Base-by-base conservation (phyloP, 1,284 basidiomycete genomes). In the Trametes pubescens region DNA sequence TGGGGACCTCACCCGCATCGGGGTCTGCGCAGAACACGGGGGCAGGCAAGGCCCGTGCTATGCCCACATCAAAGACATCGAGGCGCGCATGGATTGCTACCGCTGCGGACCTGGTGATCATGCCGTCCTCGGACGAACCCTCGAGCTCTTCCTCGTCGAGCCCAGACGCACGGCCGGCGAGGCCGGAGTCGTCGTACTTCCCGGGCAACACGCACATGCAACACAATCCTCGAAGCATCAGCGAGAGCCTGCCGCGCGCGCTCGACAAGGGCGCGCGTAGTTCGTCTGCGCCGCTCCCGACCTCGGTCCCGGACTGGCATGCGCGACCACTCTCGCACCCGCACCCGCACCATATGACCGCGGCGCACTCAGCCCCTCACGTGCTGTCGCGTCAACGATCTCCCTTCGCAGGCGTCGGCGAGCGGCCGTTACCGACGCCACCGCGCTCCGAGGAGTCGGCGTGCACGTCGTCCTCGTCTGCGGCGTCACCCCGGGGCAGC, bases 391-490 rank as follows among this genome's bases (percentile, higher is more conserved):
- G 60, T 6, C 51, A 59, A 18, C 61, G 57, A 24, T 57, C 52
- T 22, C 40, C 59, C 11, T 44, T 52, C 5, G 40, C 40, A 8
- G 34, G 14, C 11, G n/a, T 16, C 24, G n/a, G 34, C 8, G 18
- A 22, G 26, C 43, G n/a, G 53, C n/a, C 2, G 9, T 47, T 71
- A 10, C 74, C 71, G n/a, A 75, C 74, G 8, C 73, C 73, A 21
- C 72, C 73, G 13, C 71, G 69, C 38, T 73, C 56, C 8, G 56
- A 57, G 24, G 56, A 57, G 54, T 53, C 53, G n/a, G 44, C 29
- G 26, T 49, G 35, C 22, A 55, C 47, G n/a, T 43, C 53, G 38
- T 24, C 53, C 10, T 43, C 37, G n/a, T 14, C 57, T 21, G 38
- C 52, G 22, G 29, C 16, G 11, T 40, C 52, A n/a, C 38, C 54